These are phyloP conservation scores for Selenicereus undatus DNA, from an alignment of 148 eudicot genomes.

Conservation along the genomic window DNA sequence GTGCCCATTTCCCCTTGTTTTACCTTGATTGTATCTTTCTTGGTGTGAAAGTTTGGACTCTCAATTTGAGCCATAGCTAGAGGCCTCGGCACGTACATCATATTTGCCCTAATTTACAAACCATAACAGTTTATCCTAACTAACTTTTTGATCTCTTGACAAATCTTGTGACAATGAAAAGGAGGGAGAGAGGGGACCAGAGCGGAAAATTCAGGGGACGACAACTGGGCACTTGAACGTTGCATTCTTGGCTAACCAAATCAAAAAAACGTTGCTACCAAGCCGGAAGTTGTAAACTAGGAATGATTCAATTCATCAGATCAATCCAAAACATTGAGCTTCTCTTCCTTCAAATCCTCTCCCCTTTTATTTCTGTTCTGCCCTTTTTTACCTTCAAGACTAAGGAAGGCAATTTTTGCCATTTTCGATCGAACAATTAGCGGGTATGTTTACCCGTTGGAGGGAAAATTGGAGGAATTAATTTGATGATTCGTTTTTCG, in stretches of 20 bases:
- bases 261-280: slow-evolving; percentile 25
- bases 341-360: no score
- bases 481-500: slow-evolving; percentile 31
- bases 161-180: not conserved
- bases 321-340: not conserved
- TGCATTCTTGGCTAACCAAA: slow-evolving; percentile 19
- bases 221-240: slow-evolving; percentile 22
- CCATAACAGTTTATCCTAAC: not conserved
- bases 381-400: no score
- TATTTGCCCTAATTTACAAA: no score
- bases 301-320: not conserved
- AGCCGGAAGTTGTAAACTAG: not conserved
- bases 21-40: no score
- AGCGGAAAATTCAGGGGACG: not conserved
- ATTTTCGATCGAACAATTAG: slow-evolving; percentile 23
- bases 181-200: not conserved
- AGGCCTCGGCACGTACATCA: no score
- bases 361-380: slow-evolving; percentile 7
- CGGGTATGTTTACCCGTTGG: slow-evolving; percentile 13
- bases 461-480: not conserved
- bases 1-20: no score
- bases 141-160: not conserved
- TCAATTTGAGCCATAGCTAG: no score
- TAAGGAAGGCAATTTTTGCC: no score
- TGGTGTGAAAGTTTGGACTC: no score